phyloP scores from a whole-genome alignment of 129 eudicot genomes.

The Ambrosia artemisiifolia region DNA sequence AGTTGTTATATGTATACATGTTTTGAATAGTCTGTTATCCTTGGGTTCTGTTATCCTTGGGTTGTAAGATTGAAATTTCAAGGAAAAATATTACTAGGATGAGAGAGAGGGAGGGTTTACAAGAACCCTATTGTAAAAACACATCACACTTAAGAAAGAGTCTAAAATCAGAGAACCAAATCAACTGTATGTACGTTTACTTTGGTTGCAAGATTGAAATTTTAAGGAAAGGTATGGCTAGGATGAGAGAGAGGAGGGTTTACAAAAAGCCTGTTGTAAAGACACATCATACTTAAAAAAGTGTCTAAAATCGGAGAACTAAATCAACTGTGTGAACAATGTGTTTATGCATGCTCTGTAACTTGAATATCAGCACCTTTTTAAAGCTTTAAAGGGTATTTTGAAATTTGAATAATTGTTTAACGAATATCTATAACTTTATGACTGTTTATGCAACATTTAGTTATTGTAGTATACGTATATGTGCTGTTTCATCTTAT shows the following conservation, averaged over 20 bases:
- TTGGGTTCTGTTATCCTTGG: too few relatives aligned
- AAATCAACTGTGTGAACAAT: neutral
- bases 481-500: conserved; percentile 1
- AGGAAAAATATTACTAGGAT: neutral
- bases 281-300: neutral
- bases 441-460: conserved; percentile 2
- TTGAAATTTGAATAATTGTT: neutral
- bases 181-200: neutral
- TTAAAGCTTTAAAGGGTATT: neutral
- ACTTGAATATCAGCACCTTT: neutral
- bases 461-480: neutral
- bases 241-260: too few relatives aligned
- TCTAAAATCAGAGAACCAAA: neutral
- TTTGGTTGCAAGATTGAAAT: conserved; percentile 6
- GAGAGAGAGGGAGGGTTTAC: too few relatives aligned
- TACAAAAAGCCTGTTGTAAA: too few relatives aligned
- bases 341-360: conserved; percentile 11
- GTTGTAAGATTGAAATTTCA: conserved; percentile 3
- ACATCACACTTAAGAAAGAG: neutral
- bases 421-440: neutral
- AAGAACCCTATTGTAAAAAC: too few relatives aligned
- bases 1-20: too few relatives aligned
- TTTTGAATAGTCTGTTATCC: too few relatives aligned
- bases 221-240: neutral
- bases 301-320: neutral